Evolutionary conservation across 352 stramenopile genomes (phyloP), one percentile per base, ranked within the genome.

Genomic region (Phytophthora quininea): DNA sequence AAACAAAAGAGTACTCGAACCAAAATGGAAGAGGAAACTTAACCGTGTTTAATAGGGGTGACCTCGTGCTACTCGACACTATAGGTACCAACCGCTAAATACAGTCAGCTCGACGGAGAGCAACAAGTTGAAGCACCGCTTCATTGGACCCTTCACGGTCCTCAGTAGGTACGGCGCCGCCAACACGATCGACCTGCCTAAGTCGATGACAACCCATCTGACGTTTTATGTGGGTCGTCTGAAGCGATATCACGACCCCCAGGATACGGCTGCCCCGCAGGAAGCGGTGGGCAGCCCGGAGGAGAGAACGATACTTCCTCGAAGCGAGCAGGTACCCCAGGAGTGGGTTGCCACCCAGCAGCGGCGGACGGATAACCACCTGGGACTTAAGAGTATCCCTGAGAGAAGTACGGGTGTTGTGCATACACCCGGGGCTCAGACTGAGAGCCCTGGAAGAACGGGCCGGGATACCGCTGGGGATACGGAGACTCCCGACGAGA

Each of bases 211-310:
- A 2, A 46, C 62, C n/a, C 49, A 74, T 54, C 61, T 62, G 38
- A 74, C 67, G 46, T 72, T 76, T 54, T 76, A 72, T 54, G 53
- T 76, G 47, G 62, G 68, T 40, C 35, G 57, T 10, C 51, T 65
- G 24, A 71, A 67, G 15, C 37, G 29, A 3, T 73, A 76, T 51
- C 37, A 60, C 4, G 42, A 48, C n/a, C 5, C 42, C 4, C 42
- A 29, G 42, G 42, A 7, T 48, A 7, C 12, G 35, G 35, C 5
- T 10, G 5, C 35, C 35, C 35, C 10, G 5, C 35, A 11, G 10
- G 35, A 10, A 40, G 35, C 5, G 35, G 35, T 40, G 35, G 35
- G 5, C 5, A 10, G 5, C 35, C 35, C 5, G 5, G 35, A 40
- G 35, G 10, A 40, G 35, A 40, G 35, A 5, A 5, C 35, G n/a